Base-by-base conservation (phyloP, 2,329 filamentous ascomycete species). In the Trichoderma harzianum region DNA sequence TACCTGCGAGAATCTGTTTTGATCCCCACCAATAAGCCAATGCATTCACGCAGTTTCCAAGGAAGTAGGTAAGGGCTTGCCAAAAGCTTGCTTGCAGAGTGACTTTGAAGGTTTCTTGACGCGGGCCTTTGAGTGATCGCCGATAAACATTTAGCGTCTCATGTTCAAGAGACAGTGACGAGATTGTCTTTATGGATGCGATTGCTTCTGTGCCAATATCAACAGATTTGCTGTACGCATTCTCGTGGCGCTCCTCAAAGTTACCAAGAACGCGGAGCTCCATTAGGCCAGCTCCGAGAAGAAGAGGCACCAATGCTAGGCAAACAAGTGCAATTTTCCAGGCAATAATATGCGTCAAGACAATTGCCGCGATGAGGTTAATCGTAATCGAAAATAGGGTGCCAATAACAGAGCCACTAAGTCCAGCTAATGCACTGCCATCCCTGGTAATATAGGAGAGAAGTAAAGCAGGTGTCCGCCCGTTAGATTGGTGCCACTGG, bases 251-350 rank as follows among this genome's bases (percentile, higher is more conserved):
- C 73, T 86, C 84, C 71, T 91, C 87, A 55, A 89, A 87, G 18
- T 85, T 83, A 5, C 86, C 84, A 1, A 91, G 84, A 5, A 89
- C 84, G 2, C 83, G 84, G 16, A 92, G 83, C 73, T 90, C 86
- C 86, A 92, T 88, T 73, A 91, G 84, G 0, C 91, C 91, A 0
- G 89, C 84, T 2, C 88, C 88, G 0, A 93, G 83, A 7, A 92
- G 85, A 16, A 92, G 80, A 0, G 91, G 91, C 0, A 93, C 87
- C 26, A 88, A 83, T 1, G 89, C 85, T 2, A 93, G 83, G 68
- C 89, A 89, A 3, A 93, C 91, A 12, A 93, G 79, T 0, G 90
- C 90, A 71, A 93, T 91, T 76, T 88, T 90, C 91, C 91, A 93
- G 4, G 90, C 90, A 64, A 93, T 84, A 64, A 91, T 87, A 73